These are phyloP conservation scores for Wickerhamomyces mucosus DNA, from an alignment of 805 yeast genomes.

Conservation along the genomic window DNA sequence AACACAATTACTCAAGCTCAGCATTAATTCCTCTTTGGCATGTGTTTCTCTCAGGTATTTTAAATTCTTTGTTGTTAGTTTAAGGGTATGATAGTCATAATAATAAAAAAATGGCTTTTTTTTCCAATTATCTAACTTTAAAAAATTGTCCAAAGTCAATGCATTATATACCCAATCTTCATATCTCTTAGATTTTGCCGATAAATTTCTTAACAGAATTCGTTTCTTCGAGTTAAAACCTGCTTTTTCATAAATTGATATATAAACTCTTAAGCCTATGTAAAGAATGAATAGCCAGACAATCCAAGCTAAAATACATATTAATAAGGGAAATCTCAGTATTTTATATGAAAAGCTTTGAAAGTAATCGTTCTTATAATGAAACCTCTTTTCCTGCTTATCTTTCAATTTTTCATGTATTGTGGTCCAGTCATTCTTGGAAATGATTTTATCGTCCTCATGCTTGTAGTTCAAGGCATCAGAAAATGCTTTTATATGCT, in stretches of 20 bases:
- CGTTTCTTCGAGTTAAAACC: slow-evolving; percentile 56
- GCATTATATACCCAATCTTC: slow-evolving; percentile 59
- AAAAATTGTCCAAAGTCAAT: slow-evolving; percentile 40
- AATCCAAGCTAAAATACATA: slow-evolving; percentile 46
- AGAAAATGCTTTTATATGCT: neutral
- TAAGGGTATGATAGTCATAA: slow-evolving; percentile 57
- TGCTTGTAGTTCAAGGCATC: neutral
- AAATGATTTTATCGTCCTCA: slow-evolving; percentile 25
- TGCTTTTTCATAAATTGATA: slow-evolving; percentile 50
- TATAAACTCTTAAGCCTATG: slow-evolving; percentile 44
- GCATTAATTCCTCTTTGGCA: slow-evolving; percentile 37
- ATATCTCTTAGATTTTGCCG: slow-evolving; percentile 41
- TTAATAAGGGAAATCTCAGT: slow-evolving; percentile 58
- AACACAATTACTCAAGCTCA: slow-evolving; percentile 54
- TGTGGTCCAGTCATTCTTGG: slow-evolving; percentile 40
- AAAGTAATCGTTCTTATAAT: slow-evolving; percentile 16
- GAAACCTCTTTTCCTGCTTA: slow-evolving; percentile 6
- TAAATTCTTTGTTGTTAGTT: slow-evolving; percentile 36
- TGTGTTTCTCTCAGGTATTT: slow-evolving; percentile 15
- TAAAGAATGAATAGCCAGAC: slow-evolving; percentile 38
- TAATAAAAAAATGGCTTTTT: slow-evolving; percentile 49
- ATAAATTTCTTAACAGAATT: slow-evolving; percentile 34
- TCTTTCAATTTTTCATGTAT: slow-evolving; percentile 19
- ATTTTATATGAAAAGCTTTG: slow-evolving; percentile 35
- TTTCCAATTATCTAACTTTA: slow-evolving; percentile 59